Percentiles rank a stretch among this genome's conserved stretches.
Conservation (phyloP, 2,329 filamentous ascomycete genomes). For the Pleoardoris graminearum region DNA sequence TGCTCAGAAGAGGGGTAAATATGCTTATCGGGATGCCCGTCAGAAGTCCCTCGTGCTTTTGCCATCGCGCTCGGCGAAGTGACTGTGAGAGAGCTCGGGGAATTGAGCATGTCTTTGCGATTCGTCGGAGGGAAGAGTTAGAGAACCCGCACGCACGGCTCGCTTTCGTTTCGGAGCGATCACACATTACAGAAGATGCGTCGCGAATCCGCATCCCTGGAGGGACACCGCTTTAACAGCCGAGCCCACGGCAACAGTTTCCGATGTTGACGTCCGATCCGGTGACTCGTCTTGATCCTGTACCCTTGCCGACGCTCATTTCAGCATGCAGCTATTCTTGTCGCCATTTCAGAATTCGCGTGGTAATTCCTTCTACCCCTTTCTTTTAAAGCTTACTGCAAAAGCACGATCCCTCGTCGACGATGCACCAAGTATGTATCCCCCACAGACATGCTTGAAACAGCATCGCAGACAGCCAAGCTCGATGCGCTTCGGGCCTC, state of each 20-base stretch:
- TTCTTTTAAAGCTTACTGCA: not conserved
- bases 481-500: not conserved
- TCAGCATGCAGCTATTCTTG: slow-evolving; percentile 2
- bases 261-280: slow-evolving; percentile 4
- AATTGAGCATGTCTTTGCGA: too few relatives aligned
- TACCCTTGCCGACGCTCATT: slow-evolving; percentile 3
- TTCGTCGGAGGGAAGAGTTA: too few relatives aligned
- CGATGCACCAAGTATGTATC: too few relatives aligned
- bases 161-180: slow-evolving; percentile 7
- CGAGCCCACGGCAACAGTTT: slow-evolving; percentile 8
- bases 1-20: not conserved
- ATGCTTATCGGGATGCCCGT: not conserved
- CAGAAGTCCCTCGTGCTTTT: not conserved
- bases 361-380: not conserved
- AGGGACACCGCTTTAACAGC: not conserved
- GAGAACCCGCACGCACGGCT: not conserved
- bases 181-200: slow-evolving; percentile 15
- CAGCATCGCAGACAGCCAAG: too few relatives aligned
- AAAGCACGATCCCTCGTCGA: too few relatives aligned
- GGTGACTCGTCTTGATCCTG: slow-evolving; percentile 1
- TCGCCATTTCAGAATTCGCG: not conserved
- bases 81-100: too few relatives aligned
- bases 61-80: not conserved
- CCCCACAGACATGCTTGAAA: too few relatives aligned
- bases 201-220: not conserved